Evolutionary conservation across 805 yeast species (phyloP).

Genomic region (Suhomyces emberorum): DNA sequence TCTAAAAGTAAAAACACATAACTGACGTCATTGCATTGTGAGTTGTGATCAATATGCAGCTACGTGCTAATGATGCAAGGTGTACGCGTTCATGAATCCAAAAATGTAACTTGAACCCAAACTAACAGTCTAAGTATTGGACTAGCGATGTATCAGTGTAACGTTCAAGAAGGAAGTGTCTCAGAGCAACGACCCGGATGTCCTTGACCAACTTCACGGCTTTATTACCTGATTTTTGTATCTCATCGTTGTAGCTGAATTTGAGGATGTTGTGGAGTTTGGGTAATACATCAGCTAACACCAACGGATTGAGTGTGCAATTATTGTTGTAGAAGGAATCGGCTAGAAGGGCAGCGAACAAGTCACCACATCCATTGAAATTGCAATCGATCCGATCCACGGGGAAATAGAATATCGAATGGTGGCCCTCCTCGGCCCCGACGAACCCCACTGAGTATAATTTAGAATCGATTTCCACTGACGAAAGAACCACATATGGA

Average conservation of each 20-base stretch:
- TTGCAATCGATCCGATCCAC: conserved; percentile 53
- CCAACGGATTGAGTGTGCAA: conserved; percentile 18
- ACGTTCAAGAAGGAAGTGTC: conserved; percentile 19
- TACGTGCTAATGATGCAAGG: too few relatives aligned
- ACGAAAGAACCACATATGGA: conserved; percentile 55
- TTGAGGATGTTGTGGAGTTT: conserved; percentile 28
- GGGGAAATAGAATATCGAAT: conserved; percentile 30
- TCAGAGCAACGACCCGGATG: conserved; percentile 35
- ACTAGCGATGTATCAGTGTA: background rate
- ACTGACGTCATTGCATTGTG: too few relatives aligned
- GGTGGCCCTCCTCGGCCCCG: conserved; percentile 3
- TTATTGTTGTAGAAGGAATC: conserved; percentile 37
- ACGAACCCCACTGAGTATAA: conserved; percentile 42
- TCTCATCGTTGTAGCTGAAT: conserved; percentile 23
- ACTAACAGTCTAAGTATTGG: background rate
- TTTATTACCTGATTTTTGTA: conserved; percentile 8
- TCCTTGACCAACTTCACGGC: conserved; percentile 29
- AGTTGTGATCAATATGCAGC: too few relatives aligned
- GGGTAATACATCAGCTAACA: conserved; percentile 23
- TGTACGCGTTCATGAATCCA: too few relatives aligned
- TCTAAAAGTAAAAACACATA: too few relatives aligned
- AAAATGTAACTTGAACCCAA: too few relatives aligned
- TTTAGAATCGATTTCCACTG: conserved; percentile 39
- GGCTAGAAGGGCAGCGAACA: conserved; percentile 60
- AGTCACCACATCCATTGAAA: conserved; percentile 75